Conservation (phyloP, 2,329 filamentous ascomycete genomes). For the Calycina marina region DNA sequence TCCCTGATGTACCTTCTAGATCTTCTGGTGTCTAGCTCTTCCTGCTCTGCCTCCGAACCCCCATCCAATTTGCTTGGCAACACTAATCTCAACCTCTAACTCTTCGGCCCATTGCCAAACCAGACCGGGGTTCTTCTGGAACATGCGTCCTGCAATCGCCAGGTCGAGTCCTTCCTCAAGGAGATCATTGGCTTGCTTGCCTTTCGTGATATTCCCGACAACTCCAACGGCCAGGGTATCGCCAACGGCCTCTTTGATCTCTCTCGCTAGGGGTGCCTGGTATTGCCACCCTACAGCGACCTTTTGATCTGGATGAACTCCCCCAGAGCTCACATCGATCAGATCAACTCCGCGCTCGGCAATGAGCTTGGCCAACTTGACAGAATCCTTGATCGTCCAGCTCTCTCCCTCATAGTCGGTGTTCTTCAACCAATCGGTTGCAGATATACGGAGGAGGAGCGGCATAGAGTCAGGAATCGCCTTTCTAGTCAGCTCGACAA, state of each 20-base stretch:
- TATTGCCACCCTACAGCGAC: conserved; percentile 45
- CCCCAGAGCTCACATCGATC: conserved; percentile 57
- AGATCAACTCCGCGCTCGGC: conserved; percentile 57
- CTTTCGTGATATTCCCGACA: conserved; percentile 34
- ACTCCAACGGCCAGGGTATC: conserved; percentile 29
- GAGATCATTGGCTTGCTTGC: conserved; percentile 31
- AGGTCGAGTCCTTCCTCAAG: conserved; percentile 34
- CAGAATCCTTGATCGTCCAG: conserved; percentile 54
- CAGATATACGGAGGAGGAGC: conserved; percentile 58
- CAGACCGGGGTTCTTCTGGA: conserved; percentile 43
- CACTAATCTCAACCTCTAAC: conserved; percentile 29
- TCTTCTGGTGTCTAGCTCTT: too few species aligned
- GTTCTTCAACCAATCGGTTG: conserved; percentile 60
- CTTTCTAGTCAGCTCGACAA: conserved; percentile 45
- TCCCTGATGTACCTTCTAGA: too few species aligned
- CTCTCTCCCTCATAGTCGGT: conserved; percentile 38
- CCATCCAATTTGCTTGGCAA: conserved; percentile 41
- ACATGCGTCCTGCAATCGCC: conserved; percentile 34
- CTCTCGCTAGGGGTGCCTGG: conserved; percentile 55
- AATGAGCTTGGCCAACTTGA: conserved; percentile 46
- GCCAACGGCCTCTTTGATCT: conserved; percentile 58
- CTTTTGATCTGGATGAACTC: conserved; percentile 44
- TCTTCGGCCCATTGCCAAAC: conserved; percentile 43
- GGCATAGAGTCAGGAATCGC: conserved; percentile 55
- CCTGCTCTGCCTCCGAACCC: conserved; percentile 31